These are phyloP conservation scores for Nepenthes mirabilis DNA, from an alignment of 148 eudicot genomes.

Conservation along the genomic window DNA sequence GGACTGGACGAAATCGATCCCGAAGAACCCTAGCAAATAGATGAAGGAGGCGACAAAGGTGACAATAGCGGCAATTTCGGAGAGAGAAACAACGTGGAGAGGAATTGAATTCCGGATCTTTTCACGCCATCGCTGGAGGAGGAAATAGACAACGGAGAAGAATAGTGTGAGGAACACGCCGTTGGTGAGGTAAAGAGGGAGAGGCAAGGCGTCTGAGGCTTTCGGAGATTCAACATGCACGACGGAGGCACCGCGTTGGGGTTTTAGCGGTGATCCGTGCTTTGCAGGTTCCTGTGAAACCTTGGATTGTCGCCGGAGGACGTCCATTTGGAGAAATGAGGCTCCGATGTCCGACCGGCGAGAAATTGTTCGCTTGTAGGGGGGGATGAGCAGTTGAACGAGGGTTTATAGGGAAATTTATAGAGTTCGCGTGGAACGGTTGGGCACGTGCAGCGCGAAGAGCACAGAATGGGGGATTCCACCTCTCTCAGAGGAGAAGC, in stretches of 20 bases:
- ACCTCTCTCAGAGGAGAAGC: too few relatives aligned
- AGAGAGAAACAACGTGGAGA: conserved; percentile 65
- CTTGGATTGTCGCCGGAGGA: conserved; percentile 16
- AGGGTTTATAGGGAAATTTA: too few relatives aligned
- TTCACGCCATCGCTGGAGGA: conserved; percentile 80
- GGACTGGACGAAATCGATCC: conserved; percentile 65
- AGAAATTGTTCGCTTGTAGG: background rate
- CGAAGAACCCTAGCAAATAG: conserved; percentile 77
- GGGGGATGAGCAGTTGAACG: background rate
- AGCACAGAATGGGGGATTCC: too few relatives aligned
- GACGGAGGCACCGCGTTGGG: background rate
- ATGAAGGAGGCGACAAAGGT: conserved; percentile 69
- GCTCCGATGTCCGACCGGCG: background rate
- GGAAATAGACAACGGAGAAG: conserved; percentile 74
- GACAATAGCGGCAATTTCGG: conserved; percentile 62
- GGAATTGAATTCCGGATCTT: conserved; percentile 85
- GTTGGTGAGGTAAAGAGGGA: conserved; percentile 64
- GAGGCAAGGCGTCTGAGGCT: conserved; percentile 69
- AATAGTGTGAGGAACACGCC: conserved; percentile 70
- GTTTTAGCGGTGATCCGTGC: conserved; percentile 6
- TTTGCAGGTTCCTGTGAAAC: background rate
- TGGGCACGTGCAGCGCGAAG: too few relatives aligned
- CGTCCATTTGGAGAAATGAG: conserved; percentile 20
- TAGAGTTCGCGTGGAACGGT: too few relatives aligned
- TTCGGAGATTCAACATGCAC: conserved; percentile 17